These are phyloP conservation scores for Xylaria polymorpha DNA, from an alignment of 2,329 filamentous ascomycete species.

Conservation along the genomic window DNA sequence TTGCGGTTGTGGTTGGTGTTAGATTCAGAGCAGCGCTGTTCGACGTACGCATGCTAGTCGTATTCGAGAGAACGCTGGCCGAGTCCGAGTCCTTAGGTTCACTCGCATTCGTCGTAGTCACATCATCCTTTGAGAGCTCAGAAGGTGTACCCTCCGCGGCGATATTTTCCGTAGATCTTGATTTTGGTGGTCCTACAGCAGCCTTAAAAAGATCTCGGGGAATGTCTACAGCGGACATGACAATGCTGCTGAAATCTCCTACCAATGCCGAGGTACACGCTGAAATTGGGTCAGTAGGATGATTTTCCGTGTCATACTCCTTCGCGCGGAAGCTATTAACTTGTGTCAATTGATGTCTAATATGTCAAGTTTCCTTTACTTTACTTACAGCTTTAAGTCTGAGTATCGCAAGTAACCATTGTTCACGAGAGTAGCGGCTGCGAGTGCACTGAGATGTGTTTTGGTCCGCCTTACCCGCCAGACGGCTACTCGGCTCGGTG, in stretches of 20 bases:
- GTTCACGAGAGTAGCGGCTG: constrained; percentile 75
- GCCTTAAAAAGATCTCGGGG: constrained; percentile 67
- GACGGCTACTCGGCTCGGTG: constrained; percentile 74
- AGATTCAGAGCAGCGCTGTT: constrained; percentile 37
- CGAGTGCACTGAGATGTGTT: constrained; percentile 76
- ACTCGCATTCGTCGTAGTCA: constrained; percentile 14
- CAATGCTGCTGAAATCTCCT: constrained; percentile 83
- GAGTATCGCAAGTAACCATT: constrained; percentile 73
- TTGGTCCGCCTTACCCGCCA: constrained; percentile 79
- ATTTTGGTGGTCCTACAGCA: constrained; percentile 37
- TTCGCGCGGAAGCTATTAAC: constrained; percentile 58
- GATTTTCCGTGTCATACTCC: constrained; percentile 82
- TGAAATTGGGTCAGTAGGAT: constrained; percentile 82
- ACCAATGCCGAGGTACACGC: constrained; percentile 81
- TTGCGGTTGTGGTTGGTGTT: constrained; percentile 29
- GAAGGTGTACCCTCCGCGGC: constrained; percentile 28
- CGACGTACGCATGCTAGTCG: constrained; percentile 33
- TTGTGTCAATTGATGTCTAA: constrained; percentile 35
- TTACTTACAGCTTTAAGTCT: constrained; percentile 76
- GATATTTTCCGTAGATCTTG: constrained; percentile 41
- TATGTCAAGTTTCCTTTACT: not conserved
- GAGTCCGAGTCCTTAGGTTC: constrained; percentile 32
- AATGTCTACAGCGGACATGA: constrained; percentile 84
- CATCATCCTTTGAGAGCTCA: constrained; percentile 27
- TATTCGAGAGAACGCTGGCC: constrained; percentile 36